Conservation (phyloP, 768 basidiomycete genomes). For the Rhodotorula kratochvilovae region DNA sequence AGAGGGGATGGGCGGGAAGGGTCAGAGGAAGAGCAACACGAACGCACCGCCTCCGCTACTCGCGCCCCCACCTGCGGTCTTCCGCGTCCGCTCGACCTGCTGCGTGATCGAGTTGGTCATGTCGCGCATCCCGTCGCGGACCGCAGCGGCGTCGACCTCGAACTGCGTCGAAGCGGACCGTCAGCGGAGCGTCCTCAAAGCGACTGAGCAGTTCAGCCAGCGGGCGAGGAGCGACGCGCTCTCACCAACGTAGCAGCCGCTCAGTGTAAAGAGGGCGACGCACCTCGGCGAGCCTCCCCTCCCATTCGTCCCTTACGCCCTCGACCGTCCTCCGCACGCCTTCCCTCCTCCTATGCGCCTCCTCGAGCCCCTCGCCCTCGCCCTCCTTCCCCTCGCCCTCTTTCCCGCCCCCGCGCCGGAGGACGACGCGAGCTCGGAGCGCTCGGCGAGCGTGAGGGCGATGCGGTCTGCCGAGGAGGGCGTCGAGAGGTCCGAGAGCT, state of each 20-base stretch:
- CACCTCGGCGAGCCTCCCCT: slow-evolving; percentile 20
- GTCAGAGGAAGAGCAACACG: too few species aligned
- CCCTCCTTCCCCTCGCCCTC: slow-evolving; percentile 6
- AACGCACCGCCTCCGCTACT: slow-evolving; percentile 9
- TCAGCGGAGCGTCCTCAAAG: too few species aligned
- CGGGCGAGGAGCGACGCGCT: too few species aligned
- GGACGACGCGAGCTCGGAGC: background rate
- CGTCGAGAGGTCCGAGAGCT: slow-evolving; percentile 21
- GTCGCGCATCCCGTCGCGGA: slow-evolving; percentile 21
- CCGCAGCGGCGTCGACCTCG: slow-evolving; percentile 58
- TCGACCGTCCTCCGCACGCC: slow-evolving; percentile 3
- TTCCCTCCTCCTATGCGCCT: background rate
- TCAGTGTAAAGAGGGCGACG: too few species aligned
- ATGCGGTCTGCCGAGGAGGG: background rate
- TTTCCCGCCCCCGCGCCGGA: background rate
- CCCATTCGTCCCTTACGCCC: slow-evolving; percentile 16
- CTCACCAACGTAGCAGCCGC: too few species aligned
- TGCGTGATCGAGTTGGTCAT: slow-evolving; percentile 12
- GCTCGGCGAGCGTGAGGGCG: slow-evolving; percentile 5
- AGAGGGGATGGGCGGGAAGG: too few species aligned
- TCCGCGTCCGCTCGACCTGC: slow-evolving; percentile 15
- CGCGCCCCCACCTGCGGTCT: slow-evolving; percentile 1
- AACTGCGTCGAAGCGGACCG: too few species aligned
- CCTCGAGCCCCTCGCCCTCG: background rate
- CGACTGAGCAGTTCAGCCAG: too few species aligned